phyloP scores from a whole-genome alignment of 176 grass and related monocot genomes.

The Coix lacrymajobi region DNA sequence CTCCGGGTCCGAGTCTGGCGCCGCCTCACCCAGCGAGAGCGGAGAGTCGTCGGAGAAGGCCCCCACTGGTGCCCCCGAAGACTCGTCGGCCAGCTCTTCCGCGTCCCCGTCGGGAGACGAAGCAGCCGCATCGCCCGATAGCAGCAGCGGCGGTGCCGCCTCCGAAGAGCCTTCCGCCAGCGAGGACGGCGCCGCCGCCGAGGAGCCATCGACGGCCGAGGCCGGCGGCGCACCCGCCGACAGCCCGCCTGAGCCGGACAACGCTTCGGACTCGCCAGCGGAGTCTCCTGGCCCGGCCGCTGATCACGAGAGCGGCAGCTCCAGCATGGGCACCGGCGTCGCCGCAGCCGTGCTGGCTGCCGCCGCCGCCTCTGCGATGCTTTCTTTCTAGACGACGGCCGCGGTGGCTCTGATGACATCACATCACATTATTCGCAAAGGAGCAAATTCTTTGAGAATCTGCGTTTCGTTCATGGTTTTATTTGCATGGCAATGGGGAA shows the following conservation, averaged over 20 bases:
- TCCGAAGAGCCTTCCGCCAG: background rate
- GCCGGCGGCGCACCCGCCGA: background rate
- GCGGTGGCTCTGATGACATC: background rate
- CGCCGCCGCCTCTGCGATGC: background rate
- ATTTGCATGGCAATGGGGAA: background rate
- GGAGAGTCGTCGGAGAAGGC: background rate
- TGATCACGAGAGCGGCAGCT: constrained; percentile 18
- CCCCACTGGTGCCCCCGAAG: background rate
- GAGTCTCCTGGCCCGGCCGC: constrained; percentile 31
- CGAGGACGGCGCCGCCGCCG: background rate
- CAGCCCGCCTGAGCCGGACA: constrained; percentile 35
- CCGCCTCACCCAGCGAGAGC: background rate
- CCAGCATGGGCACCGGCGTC: constrained; percentile 12
- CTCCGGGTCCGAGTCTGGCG: background rate
- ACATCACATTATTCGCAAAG: background rate
- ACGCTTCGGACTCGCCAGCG: constrained; percentile 26
- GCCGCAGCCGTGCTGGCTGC: constrained; percentile 17
- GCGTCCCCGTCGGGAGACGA: constrained; percentile 17
- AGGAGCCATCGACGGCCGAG: background rate
- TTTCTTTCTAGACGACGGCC: constrained; percentile 18
- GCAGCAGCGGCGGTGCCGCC: background rate
- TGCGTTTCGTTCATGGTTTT: background rate
- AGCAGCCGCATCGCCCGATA: constrained; percentile 27
- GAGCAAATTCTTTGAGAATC: background rate
- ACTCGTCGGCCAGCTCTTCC: constrained; percentile 21